These are phyloP conservation scores for Scutellaria galericulata DNA, from an alignment of 257 asterid genomes.

Conservation along the genomic window DNA sequence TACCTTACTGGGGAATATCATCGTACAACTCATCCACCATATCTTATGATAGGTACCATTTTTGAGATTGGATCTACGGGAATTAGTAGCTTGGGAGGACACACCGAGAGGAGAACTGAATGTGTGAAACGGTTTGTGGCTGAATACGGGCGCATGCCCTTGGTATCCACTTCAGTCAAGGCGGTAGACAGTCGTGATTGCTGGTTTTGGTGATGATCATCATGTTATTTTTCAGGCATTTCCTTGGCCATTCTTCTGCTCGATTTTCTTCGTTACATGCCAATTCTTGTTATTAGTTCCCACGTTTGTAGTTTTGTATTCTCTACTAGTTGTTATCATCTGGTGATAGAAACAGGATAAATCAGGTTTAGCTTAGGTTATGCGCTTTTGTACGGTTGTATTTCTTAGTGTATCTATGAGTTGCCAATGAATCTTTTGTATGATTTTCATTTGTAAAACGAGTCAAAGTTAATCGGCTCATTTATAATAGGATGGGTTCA, in stretches of 20 bases:
- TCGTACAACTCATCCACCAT: constrained; percentile 7
- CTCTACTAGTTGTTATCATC: constrained; percentile 1
- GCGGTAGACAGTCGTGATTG: constrained; percentile 68
- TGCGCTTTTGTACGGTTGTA: constrained; percentile 19
- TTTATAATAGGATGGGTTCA: no score
- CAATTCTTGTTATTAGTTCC: constrained; percentile 27
- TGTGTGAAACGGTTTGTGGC: constrained; percentile 67
- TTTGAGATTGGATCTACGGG: constrained; percentile 85
- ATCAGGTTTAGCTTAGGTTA: constrained; percentile 22
- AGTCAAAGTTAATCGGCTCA: background rate
- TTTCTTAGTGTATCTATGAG: constrained; percentile 9
- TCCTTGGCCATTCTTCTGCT: constrained; percentile 33
- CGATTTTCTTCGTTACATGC: constrained; percentile 4
- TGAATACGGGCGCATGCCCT: constrained; percentile 68
- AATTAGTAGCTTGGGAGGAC: constrained; percentile 92
- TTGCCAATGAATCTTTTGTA: background rate
- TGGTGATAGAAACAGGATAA: constrained; percentile 33
- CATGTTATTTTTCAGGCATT: constrained; percentile 12
- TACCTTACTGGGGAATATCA: background rate
- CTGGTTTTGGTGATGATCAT: constrained; percentile 78
- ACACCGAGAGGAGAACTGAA: constrained; percentile 61
- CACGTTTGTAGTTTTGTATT: constrained; percentile 33
- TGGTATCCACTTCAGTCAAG: constrained; percentile 73
- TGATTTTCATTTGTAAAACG: background rate
- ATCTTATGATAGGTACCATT: constrained; percentile 56